These are phyloP conservation scores for Sergeia podlipaevii DNA, from an alignment of 208 protist species.

Conservation along the genomic window DNA sequence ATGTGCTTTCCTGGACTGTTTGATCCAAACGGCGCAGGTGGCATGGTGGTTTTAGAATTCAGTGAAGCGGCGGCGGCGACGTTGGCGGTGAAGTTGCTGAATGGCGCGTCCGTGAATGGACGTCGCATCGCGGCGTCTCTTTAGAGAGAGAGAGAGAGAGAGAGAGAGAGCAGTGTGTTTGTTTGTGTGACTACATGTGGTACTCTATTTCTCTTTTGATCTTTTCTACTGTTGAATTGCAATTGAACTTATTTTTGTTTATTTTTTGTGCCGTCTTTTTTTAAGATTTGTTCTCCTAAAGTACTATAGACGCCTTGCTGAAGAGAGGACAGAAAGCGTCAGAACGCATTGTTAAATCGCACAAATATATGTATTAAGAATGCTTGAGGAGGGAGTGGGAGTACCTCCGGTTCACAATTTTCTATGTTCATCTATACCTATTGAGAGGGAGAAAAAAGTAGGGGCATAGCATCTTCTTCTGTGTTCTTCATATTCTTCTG, in stretches of 20 bases:
- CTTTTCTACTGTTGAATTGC: slow-evolving; percentile 5
- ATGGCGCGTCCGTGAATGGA: slow-evolving; percentile 72
- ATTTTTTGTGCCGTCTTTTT: too few relatives aligned
- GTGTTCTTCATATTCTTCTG: too few relatives aligned
- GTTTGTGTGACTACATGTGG: neutral
- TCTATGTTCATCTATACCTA: too few relatives aligned
- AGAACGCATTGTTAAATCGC: too few relatives aligned
- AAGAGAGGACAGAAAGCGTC: too few relatives aligned
- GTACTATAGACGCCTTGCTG: too few relatives aligned
- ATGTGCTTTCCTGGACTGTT: slow-evolving; percentile 25
- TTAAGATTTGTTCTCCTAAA: too few relatives aligned
- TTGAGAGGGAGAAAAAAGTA: too few relatives aligned
- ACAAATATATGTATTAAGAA: too few relatives aligned
- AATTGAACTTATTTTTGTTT: slow-evolving; percentile 9
- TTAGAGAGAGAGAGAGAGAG: slow-evolving; percentile 9
- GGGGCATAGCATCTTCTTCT: too few relatives aligned
- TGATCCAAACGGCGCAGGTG: slow-evolving; percentile 53
- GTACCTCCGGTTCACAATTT: too few relatives aligned
- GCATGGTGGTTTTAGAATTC: slow-evolving; percentile 64
- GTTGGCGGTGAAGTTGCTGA: slow-evolving; percentile 33
- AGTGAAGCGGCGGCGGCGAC: slow-evolving; percentile 21
- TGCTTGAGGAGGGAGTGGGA: too few relatives aligned
- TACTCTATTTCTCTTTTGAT: neutral
- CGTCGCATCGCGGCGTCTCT: slow-evolving; percentile 49
- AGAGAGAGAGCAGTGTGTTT: neutral